A percentile compares a stretch with the other conserved stretches of the same genome.
Evolutionary conservation across 805 yeast species (phyloP).

Genomic region (Zygosaccharomyces rouxii): DNA sequence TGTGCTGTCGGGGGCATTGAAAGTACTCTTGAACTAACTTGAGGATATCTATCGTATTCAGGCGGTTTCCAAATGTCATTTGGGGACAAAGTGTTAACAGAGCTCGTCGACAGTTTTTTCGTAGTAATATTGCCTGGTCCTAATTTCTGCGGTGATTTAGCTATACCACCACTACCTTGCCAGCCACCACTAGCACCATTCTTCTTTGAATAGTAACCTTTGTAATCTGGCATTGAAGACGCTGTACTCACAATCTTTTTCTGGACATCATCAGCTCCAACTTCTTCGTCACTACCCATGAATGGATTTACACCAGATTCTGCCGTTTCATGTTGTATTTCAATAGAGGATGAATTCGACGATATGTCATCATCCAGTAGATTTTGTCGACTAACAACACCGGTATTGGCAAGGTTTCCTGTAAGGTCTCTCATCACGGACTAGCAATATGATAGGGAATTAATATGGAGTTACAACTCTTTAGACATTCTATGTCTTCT

Average conservation of each 20-base stretch:
- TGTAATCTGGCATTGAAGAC: slow-evolving; percentile 18
- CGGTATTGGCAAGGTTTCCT: slow-evolving; percentile 22
- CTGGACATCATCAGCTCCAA: neutral
- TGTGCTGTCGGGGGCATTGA: slow-evolving; percentile 35
- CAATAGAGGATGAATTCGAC: neutral
- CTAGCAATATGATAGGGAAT: neutral
- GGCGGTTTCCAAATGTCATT: slow-evolving; percentile 41
- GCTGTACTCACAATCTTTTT: neutral
- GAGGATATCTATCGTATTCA: slow-evolving; percentile 66
- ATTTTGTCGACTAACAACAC: slow-evolving; percentile 8
- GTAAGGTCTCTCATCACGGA: slow-evolving; percentile 14
- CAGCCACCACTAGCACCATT: neutral
- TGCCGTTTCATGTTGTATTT: neutral
- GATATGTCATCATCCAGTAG: slow-evolving; percentile 7
- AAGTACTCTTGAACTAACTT: slow-evolving; percentile 51
- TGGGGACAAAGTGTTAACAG: slow-evolving; percentile 13
- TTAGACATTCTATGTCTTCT: neutral
- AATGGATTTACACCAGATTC: slow-evolving; percentile 10
- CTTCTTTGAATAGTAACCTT: slow-evolving; percentile 32
- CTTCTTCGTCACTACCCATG: slow-evolving; percentile 15
- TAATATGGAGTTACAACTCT: neutral
- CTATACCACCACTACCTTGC: neutral
- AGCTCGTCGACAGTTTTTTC: slow-evolving; percentile 15
- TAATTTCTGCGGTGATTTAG: neutral
- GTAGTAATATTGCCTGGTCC: neutral